Base-by-base conservation (phyloP, 2,329 filamentous ascomycete species). In the Aureobasidium sp. region DNA sequence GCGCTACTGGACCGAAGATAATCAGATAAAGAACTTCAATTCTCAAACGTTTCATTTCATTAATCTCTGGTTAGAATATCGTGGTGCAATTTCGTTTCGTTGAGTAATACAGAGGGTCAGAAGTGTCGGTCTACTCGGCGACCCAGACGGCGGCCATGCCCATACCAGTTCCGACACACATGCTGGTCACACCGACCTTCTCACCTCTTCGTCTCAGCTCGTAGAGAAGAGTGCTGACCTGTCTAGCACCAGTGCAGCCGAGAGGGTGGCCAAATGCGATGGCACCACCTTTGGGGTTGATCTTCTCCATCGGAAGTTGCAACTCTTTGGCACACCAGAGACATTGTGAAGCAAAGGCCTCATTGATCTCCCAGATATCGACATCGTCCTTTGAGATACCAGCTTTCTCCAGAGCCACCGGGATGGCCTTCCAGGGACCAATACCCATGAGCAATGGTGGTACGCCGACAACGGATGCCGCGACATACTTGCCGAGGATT, bases 351-450 rank as follows among this genome's bases (percentile, higher is more conserved):
- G 94, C 94, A 75, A 99, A 99, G 1, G 94, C 94, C 84, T 99
- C 94, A 81, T 99, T 99, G 83, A 99, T 97, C 84, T 99, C 94
- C 72, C 85, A 97, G 72, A 97, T 93, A 74, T 97, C 94, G 34
- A 99, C 91, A 68, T 97, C 93, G 62, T 96, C 88, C 76, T 87
- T 90, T 73, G 80, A 82, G 69, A 99, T 86, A 64, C 92, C 91
- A 0, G 92, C 90, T 75, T 94, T 92, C 73, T 90, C 84, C 62
- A 97, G 87, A 4, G 90, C 92, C 73, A 92, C 89, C 67, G 94
- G 94, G 71, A 99, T 97, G 62, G 94, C 92, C 77, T 92, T 92
- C 85, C 91, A 96, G 56, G 94, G 94, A 1, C 94, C 94, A 68
- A 96, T 82, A 66, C 94, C 94, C 94, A 99, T 97, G 68, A 97